Conservation (phyloP, 1,139 yeast species). For the Yamadazyma siamensis region DNA sequence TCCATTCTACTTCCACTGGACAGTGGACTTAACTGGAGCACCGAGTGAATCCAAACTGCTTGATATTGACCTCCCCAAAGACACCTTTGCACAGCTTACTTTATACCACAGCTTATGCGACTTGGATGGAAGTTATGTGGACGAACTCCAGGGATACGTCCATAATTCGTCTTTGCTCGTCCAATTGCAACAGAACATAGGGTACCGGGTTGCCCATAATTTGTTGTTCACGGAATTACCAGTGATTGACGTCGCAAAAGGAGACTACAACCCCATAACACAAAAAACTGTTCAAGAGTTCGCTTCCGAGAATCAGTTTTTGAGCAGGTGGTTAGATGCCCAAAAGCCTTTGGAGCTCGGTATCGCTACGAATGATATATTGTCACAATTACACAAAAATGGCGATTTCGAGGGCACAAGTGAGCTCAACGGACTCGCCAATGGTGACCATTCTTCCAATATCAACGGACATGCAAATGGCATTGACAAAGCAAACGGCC, state of each 20-base stretch:
- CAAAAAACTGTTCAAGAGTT: constrained; percentile 28
- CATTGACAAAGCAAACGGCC: constrained; percentile 1
- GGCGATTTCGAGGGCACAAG: too few species aligned
- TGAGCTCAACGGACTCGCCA: constrained; percentile 2
- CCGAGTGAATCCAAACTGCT: too few species aligned
- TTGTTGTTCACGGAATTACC: constrained; percentile 30
- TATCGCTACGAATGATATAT: constrained; percentile 7
- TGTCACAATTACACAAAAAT: too few species aligned
- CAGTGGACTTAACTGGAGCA: too few species aligned
- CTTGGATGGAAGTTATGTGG: constrained; percentile 29
- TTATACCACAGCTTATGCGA: constrained; percentile 23
- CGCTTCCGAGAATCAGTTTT: constrained; percentile 28
- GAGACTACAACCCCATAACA: constrained; percentile 10
- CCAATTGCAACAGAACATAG: constrained; percentile 25
- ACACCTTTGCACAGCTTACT: constrained; percentile 34
- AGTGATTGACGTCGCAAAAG: constrained; percentile 3
- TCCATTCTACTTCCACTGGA: constrained; percentile 50
- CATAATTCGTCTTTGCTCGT: constrained; percentile 21
- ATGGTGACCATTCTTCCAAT: constrained; percentile 1
- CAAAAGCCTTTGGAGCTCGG: constrained; percentile 23
- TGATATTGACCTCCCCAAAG: constrained; percentile 21
- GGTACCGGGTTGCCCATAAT: constrained; percentile 22
- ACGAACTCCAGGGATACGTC: constrained; percentile 24
- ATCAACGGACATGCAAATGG: constrained; percentile 5
- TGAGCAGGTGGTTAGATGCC: constrained; percentile 32